A percentile compares a stretch with the other conserved stretches of the same genome.
Evolutionary conservation across 176 grass and related monocot species (phyloP).

Genomic region (Eremochloa ophiuroides): DNA sequence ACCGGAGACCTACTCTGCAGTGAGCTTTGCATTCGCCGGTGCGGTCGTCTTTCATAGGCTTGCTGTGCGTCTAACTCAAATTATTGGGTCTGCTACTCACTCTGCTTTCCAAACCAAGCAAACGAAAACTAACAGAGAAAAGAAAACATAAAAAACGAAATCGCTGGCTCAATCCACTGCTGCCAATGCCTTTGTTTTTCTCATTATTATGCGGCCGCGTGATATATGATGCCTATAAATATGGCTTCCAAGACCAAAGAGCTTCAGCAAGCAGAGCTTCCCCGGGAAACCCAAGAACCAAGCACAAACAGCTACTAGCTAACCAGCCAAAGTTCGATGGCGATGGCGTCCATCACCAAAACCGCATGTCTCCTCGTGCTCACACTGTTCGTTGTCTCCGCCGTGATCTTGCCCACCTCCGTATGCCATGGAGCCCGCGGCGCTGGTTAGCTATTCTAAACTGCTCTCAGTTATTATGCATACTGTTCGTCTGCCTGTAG

Average conservation of each 20-base stretch:
- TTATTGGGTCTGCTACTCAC: too few species aligned
- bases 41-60: not conserved
- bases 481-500: not conserved
- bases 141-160: not conserved
- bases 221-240: not conserved
- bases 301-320: not conserved
- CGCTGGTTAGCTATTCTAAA: not conserved
- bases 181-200: not conserved
- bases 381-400: not conserved
- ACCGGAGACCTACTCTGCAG: too few species aligned
- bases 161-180: not conserved
- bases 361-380: not conserved
- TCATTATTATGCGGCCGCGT: not conserved
- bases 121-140: not conserved
- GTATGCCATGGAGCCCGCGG: not conserved
- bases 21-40: too few species aligned
- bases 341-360: not conserved
- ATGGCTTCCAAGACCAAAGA: not conserved
- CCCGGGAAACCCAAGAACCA: not conserved
- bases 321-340: not conserved
- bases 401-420: not conserved
- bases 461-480: not conserved
- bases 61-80: too few species aligned
- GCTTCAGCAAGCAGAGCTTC: not conserved
- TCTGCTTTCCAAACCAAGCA: not conserved